These are phyloP conservation scores for Eragrostis curvula DNA, from an alignment of 176 grass and related monocot genomes.

Conservation along the genomic window DNA sequence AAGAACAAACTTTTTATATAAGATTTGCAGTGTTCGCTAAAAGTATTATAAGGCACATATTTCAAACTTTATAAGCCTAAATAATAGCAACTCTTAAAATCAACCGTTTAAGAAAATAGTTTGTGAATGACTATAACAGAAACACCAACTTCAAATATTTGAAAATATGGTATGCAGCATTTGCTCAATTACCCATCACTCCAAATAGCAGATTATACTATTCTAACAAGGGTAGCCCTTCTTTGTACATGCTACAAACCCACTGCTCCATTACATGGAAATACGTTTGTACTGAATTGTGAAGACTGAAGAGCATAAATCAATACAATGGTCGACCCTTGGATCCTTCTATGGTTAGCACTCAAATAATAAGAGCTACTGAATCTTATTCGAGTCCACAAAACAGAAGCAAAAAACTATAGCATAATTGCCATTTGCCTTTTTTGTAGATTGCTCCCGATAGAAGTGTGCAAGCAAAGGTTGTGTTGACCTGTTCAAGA, in stretches of 20 bases:
- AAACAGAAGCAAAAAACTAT: neutral
- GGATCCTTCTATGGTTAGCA: slow-evolving; percentile 4
- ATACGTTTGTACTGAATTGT: neutral
- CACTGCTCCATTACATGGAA: neutral
- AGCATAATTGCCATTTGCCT: neutral
- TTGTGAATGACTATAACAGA: neutral
- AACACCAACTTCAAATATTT: neutral
- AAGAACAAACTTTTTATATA: neutral
- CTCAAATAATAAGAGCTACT: slow-evolving; percentile 11
- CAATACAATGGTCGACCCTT: neutral
- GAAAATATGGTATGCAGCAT: neutral
- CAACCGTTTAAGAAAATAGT: neutral
- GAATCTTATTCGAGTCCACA: neutral
- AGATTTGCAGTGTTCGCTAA: neutral
- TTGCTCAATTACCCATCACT: neutral
- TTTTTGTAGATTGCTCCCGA: neutral
- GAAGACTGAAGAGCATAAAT: neutral
- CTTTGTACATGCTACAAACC: neutral
- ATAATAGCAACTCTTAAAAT: neutral
- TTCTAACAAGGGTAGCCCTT: neutral
- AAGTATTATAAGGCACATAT: neutral
- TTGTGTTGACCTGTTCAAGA: slow-evolving; percentile 3
- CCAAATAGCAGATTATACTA: neutral
- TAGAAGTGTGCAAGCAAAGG: neutral
- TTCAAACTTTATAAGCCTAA: slow-evolving; percentile 5